Base-by-base conservation (phyloP, 768 basidiomycete species). In the Sistotremastrum niveocremeum region DNA sequence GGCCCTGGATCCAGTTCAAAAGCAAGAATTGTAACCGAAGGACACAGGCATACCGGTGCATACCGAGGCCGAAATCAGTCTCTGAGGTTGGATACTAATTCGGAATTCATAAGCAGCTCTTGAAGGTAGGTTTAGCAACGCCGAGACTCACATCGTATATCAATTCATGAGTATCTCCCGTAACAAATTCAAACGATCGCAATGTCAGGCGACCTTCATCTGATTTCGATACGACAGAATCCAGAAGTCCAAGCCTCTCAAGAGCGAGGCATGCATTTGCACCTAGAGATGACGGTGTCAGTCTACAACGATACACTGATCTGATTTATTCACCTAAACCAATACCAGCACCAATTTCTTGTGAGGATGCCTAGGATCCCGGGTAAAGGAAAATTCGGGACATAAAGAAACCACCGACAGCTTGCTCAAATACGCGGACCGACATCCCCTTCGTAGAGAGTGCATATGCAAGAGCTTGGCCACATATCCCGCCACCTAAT, bases 261-360 rank as follows among this genome's bases (percentile, higher is more conserved):
- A 76, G 56, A 2, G 70, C 69, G 10, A 65, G 65, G 6, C 74
- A 51, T 5, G 70, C 71, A 54, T 77, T 77, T 2, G 72, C 66
- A 1, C 74, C 72, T 75, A 37, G 9, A 20, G n/a, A n/a, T n/a
- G n/a, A n/a, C n/a, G 12, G 37, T 10, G 39, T 35, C 34, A n/a
- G 7, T 11, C 3, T 7, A 44, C 10, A 33, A 43, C 8, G 28
- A 40, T 42, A 44, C 39, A 41, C 36, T 10, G 37, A 31, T 34
- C 9, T 28, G 29, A 43, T 20, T 29, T 10, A 29, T 58, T 50
- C 43, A 71, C 73, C 74, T 20, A 77, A 49, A 11, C 66, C 70
- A 38, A 78, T 67, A 7, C 73, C 74, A n/a, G 74, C 73, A 7
- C 76, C 75, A 37, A 75, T 63, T 57, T 76, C 72, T 29, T 63